Conservation (phyloP, 176 grass and related monocot genomes). For the Paspalum notatum region DNA sequence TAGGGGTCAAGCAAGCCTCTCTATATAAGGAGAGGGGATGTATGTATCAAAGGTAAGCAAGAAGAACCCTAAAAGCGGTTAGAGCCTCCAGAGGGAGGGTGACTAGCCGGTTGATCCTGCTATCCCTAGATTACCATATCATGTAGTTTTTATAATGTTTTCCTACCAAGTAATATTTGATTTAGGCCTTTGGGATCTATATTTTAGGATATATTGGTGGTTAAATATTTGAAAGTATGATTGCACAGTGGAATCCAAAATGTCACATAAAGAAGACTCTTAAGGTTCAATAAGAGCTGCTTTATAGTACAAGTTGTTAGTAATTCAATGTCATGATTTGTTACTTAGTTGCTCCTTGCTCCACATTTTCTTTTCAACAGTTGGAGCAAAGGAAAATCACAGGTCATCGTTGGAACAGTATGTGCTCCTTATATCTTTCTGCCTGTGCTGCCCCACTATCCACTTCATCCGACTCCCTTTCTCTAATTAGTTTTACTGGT, state of each 20-base stretch:
- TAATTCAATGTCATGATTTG: slow-evolving; percentile 4
- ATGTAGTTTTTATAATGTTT: neutral
- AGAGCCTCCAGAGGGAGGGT: too few relatives aligned
- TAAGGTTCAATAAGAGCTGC: neutral
- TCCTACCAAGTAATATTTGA: neutral
- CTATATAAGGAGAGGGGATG: too few relatives aligned
- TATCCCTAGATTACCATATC: too few relatives aligned
- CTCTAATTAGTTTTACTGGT: neutral
- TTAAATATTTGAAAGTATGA: neutral
- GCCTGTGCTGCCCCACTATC: too few relatives aligned
- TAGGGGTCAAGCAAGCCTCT: too few relatives aligned
- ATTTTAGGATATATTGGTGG: neutral
- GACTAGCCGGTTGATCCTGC: too few relatives aligned
- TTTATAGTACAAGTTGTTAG: neutral
- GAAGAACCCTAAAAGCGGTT: too few relatives aligned
- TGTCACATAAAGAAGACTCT: neutral
- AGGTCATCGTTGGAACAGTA: slow-evolving; percentile 95
- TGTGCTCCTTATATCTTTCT: neutral
- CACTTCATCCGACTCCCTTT: neutral
- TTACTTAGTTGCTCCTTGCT: neutral
- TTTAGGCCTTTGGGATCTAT: neutral
- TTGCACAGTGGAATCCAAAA: neutral
- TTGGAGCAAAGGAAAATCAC: slow-evolving; percentile 90
- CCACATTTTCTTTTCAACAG: slow-evolving; percentile 52
- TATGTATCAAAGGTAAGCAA: too few relatives aligned